Conservation (phyloP, 83 land plant genomes). For the Isoetes engelmannii region DNA sequence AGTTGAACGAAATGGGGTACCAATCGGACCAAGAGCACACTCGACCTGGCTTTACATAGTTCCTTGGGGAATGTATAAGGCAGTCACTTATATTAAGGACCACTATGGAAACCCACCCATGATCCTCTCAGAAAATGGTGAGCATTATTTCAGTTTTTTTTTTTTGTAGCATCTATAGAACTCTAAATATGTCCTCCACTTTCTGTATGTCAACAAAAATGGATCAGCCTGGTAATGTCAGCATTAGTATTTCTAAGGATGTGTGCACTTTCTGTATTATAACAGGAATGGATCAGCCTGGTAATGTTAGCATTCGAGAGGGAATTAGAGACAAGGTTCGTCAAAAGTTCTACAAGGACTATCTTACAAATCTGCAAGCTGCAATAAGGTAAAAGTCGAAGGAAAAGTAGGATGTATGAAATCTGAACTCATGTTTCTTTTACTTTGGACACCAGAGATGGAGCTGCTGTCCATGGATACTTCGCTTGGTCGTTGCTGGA, state of each 20-base stretch:
- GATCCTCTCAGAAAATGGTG: constrained; percentile 43
- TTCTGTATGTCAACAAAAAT: background rate
- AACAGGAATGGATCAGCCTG: constrained; percentile 44
- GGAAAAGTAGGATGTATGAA: background rate
- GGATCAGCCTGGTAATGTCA: no score
- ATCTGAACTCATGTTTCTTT: background rate
- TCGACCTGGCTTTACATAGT: constrained; percentile 78
- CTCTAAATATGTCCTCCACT: background rate
- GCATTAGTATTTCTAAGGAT: background rate
- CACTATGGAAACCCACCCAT: constrained; percentile 40
- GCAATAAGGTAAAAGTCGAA: constrained; percentile 17
- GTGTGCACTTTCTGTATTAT: background rate
- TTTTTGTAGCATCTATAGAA: background rate
- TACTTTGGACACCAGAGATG: background rate
- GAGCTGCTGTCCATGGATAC: constrained; percentile 11
- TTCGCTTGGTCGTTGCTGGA: constrained; percentile 12
- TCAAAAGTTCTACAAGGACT: constrained; percentile 25
- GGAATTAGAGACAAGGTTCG: constrained; percentile 29
- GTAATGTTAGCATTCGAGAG: constrained; percentile 28
- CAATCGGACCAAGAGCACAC: constrained; percentile 34
- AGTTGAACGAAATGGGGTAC: background rate
- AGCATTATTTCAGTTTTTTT: background rate
- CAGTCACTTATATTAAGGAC: constrained; percentile 53
- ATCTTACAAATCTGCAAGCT: constrained; percentile 20
- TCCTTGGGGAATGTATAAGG: constrained; percentile 74